Percentiles rank a stretch among this genome's conserved stretches.
phyloP scores from a whole-genome alignment of 1,284 basidiomycete species.

The Tylopilus sp. region DNA sequence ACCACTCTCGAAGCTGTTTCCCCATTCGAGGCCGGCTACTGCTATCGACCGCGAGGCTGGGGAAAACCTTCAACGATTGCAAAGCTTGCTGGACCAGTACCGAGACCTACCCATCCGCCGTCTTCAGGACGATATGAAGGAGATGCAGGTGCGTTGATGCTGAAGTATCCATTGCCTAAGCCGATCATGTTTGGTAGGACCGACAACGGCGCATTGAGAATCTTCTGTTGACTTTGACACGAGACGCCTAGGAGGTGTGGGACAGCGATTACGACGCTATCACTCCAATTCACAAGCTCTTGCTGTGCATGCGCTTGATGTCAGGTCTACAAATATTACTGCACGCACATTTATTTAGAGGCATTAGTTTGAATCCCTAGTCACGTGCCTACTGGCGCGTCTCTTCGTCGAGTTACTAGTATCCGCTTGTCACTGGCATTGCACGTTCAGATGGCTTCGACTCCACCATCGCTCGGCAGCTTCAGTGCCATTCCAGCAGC shows the following conservation, averaged over 20 bases:
- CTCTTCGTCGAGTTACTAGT: not conserved
- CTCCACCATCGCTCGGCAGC: slow-evolving; percentile 28
- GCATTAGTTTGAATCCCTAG: not conserved
- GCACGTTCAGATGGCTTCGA: slow-evolving; percentile 26
- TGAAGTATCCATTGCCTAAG: not conserved
- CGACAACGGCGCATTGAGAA: slow-evolving; percentile 75
- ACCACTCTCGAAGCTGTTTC: slow-evolving; percentile 29
- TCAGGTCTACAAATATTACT: slow-evolving; percentile 3
- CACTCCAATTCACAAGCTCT: not conserved
- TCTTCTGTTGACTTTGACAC: slow-evolving; percentile 52
- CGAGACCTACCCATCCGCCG: slow-evolving; percentile 55
- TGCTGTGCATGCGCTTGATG: not conserved
- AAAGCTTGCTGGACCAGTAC: slow-evolving; percentile 58
- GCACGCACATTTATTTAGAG: not conserved
- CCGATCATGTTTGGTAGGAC: slow-evolving; percentile 42
- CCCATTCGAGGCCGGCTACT: slow-evolving; percentile 15
- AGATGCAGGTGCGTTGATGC: slow-evolving; percentile 55
- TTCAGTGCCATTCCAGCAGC: slow-evolving; percentile 28
- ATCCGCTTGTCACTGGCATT: too few relatives aligned
- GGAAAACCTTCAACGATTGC: slow-evolving; percentile 51
- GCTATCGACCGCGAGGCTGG: slow-evolving; percentile 26
- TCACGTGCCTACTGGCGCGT: slow-evolving; percentile 22
- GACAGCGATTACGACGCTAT: not conserved
- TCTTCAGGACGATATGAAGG: slow-evolving; percentile 73
- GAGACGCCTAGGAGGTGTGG: slow-evolving; percentile 38